Conservation (phyloP, 139 green algal genomes). For the Diplosphaera chodatii region DNA sequence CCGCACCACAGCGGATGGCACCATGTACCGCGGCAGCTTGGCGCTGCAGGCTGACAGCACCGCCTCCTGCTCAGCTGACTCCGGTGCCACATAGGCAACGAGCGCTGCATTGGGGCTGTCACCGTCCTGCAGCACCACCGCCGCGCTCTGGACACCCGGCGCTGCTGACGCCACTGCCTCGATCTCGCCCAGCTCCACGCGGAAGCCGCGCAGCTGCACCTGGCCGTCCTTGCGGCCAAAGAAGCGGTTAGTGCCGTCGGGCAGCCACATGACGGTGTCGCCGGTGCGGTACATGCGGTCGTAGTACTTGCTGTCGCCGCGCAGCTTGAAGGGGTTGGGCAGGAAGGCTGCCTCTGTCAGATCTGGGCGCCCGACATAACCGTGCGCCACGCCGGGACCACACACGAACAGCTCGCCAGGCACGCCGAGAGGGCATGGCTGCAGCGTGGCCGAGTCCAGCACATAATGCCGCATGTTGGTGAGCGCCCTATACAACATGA, state of each 20-base stretch:
- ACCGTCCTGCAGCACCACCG: constrained; percentile 3
- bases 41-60: neutral
- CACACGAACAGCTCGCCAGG: too few species aligned
- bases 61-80: neutral
- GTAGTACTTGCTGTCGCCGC: neutral
- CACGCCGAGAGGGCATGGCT: too few species aligned
- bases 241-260: neutral
- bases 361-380: constrained; percentile 22
- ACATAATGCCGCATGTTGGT: too few species aligned
- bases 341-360: constrained; percentile 29
- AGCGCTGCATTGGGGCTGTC: constrained; percentile 2
- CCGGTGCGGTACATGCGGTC: neutral
- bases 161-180: constrained; percentile 11
- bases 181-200: constrained; percentile 45
- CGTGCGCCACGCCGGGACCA: neutral
- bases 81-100: constrained; percentile 15
- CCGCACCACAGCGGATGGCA: constrained; percentile 5
- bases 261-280: constrained; percentile 3
- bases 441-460: too few species aligned
- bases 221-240: constrained; percentile 14
- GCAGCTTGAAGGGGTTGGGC: constrained; percentile 29
- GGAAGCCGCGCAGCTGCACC: constrained; percentile 42
- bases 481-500: too few species aligned
- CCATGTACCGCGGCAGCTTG: constrained; percentile 24
- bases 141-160: neutral